Percentiles rank a stretch among this genome's conserved stretches.
Evolutionary conservation across 139 green algal species (phyloP).

Genomic region (Picochlorum sp.): DNA sequence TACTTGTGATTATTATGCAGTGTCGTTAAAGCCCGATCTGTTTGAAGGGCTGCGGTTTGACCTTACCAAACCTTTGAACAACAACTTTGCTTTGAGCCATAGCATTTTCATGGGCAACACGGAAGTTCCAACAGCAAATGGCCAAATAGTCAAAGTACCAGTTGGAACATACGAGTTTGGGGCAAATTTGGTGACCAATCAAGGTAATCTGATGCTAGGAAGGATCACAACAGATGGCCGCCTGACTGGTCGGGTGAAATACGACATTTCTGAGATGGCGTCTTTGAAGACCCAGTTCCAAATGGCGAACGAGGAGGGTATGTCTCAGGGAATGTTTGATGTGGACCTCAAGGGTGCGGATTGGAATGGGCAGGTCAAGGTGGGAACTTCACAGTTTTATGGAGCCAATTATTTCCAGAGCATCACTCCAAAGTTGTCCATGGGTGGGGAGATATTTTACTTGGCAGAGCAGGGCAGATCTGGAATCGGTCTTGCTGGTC

Average conservation of each 20-base stretch:
- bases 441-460: conserved; percentile 90
- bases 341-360: conserved; percentile 70
- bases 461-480: conserved; percentile 62
- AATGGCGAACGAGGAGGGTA: conserved; percentile 62
- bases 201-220: conserved; percentile 74
- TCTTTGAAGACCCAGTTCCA: conserved; percentile 78
- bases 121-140: conserved; percentile 69
- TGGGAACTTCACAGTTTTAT: conserved; percentile 88
- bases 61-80: conserved; percentile 94
- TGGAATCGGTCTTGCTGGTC: conserved; percentile 63
- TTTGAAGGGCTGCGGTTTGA: conserved; percentile 98
- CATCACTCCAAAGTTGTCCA: conserved; percentile 68
- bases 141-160: conserved; percentile 75
- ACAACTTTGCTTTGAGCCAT: conserved; percentile 93
- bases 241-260: conserved; percentile 75
- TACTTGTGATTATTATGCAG: conserved; percentile 26
- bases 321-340: conserved; percentile 59
- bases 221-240: conserved; percentile 80
- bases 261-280: conserved; percentile 70
- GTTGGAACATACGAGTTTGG: conserved; percentile 95
- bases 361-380: conserved; percentile 94
- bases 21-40: conserved; percentile 90
- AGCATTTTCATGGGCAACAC: conserved; percentile 90
- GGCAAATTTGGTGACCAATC: conserved; percentile 86
- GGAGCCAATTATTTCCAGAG: conserved; percentile 94